Percentiles rank a stretch among this genome's conserved stretches.
Conservation (phyloP, 2,329 filamentous ascomycete species). For the Fusarium annulatum region DNA sequence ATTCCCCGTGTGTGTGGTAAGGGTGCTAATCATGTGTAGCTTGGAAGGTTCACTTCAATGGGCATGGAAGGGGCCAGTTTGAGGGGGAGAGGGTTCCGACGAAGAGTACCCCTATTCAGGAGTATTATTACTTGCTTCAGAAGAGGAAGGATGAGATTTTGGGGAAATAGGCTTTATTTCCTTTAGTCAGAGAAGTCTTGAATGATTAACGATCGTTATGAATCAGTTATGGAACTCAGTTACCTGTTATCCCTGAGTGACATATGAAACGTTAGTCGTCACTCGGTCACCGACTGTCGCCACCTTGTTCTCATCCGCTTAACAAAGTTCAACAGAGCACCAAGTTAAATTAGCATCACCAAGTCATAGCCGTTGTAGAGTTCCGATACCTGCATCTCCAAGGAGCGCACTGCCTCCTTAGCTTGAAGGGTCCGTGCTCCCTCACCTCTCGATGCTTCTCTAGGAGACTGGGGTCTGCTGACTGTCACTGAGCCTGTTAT, state of each 20-base stretch:
- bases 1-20: accelerated
- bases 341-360: too few species aligned
- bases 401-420: not conserved
- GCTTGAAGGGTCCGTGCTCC: accelerated
- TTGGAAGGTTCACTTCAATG: conserved; percentile 54
- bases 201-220: not conserved
- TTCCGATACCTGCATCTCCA: too few species aligned
- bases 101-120: conserved; percentile 41
- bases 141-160: conserved; percentile 48
- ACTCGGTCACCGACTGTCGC: not conserved
- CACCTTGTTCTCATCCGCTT: accelerated
- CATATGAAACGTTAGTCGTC: not conserved
- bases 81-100: conserved; percentile 47
- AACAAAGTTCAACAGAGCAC: too few species aligned
- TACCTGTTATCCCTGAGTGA: not conserved
- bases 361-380: too few species aligned
- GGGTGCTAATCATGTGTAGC: conserved; percentile 40
- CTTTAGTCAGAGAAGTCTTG: not conserved
- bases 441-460: not conserved
- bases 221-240: not conserved
- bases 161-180: not conserved
- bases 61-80: conserved; percentile 50
- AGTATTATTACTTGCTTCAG: conserved; percentile 51
- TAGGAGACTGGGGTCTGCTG: not conserved
- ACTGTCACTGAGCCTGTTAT: too few species aligned